These are phyloP conservation scores for Panicum hallii DNA, from an alignment of 202 grass and related monocot species.

Conservation along the genomic window DNA sequence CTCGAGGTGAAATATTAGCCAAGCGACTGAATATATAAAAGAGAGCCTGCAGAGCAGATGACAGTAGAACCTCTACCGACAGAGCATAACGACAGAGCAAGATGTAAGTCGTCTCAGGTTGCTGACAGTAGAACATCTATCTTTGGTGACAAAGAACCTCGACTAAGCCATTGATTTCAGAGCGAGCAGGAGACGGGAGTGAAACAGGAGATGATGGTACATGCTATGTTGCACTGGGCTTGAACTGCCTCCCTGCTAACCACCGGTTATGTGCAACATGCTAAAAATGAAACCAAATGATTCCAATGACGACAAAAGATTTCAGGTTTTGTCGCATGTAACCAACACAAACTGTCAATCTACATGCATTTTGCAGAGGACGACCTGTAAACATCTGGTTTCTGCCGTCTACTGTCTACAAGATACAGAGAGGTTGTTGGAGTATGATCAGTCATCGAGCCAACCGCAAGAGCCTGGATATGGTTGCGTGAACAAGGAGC, in stretches of 20 bases:
- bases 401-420: not conserved
- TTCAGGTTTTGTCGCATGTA: not conserved
- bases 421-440: not conserved
- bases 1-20: no score
- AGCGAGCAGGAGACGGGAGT: not conserved
- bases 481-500: conserved; percentile 32
- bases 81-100: no score
- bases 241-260: no score
- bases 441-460: conserved; percentile 42
- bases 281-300: not conserved
- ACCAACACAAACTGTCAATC: not conserved
- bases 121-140: no score
- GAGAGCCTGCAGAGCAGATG: no score
- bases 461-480: conserved; percentile 36
- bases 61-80: no score
- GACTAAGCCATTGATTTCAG: not conserved
- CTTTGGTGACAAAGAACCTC: no score
- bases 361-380: not conserved
- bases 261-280: not conserved
- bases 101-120: no score
- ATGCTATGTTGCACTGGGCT: no score
- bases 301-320: not conserved
- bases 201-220: no score
- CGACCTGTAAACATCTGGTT: not conserved
- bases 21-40: no score